phyloP scores from a whole-genome alignment of 2,329 filamentous ascomycete genomes.

The Trichoderma sp. region DNA sequence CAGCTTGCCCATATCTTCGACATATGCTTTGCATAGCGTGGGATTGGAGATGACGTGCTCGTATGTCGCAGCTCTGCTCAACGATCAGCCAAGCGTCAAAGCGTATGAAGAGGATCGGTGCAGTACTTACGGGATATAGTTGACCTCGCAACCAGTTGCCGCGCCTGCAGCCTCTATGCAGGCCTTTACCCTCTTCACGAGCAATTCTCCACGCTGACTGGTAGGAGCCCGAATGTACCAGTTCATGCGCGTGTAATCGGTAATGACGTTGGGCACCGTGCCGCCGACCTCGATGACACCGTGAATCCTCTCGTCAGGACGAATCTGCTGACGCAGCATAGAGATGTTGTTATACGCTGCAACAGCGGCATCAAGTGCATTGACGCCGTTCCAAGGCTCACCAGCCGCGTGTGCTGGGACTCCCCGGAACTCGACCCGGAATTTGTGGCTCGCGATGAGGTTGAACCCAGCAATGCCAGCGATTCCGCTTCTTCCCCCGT shows the following conservation, averaged over 20 bases:
- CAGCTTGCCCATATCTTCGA: conserved; percentile 47
- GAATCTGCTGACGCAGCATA: conserved; percentile 45
- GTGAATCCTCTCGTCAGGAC: conserved; percentile 43
- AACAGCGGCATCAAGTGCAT: conserved; percentile 45
- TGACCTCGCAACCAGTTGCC: conserved; percentile 42
- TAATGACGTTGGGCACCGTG: conserved; percentile 45
- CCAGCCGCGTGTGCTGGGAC: conserved; percentile 42
- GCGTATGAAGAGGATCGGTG: too few species aligned
- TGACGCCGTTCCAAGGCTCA: conserved; percentile 44
- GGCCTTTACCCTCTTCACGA: conserved; percentile 39
- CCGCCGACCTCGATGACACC: conserved; percentile 44
- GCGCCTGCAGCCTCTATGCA: conserved; percentile 44
- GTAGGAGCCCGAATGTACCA: conserved; percentile 45
- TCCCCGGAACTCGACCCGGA: conserved; percentile 41
- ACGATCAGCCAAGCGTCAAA: background rate
- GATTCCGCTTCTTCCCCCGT: background rate
- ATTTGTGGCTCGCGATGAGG: conserved; percentile 40
- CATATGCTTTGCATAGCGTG: conserved; percentile 48
- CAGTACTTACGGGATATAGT: conserved; percentile 41
- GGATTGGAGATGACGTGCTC: conserved; percentile 50
- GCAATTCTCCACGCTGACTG: conserved; percentile 35
- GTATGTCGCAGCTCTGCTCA: conserved; percentile 43
- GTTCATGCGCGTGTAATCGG: conserved; percentile 44
- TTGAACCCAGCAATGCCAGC: conserved; percentile 37
- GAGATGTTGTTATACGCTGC: conserved; percentile 42